phyloP scores from a whole-genome alignment of 1,139 yeast species.

The Protomyces pachydermus region DNA sequence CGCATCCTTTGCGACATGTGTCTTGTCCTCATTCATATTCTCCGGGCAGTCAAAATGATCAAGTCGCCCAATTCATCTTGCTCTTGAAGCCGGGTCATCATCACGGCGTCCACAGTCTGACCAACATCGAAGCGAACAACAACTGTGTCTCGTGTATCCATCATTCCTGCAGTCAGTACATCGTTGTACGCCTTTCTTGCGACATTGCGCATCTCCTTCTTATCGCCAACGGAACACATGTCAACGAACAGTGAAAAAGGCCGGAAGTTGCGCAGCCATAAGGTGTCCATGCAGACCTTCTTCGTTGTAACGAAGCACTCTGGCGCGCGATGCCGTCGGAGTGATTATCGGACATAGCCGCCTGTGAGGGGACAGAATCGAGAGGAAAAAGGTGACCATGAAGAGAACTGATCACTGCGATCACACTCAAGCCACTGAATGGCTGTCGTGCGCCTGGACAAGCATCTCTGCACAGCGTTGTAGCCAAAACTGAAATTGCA shows the following conservation, averaged over 20 bases:
- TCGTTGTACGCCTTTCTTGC: neutral
- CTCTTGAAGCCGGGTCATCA: neutral
- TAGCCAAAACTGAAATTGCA: no score
- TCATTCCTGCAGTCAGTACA: neutral
- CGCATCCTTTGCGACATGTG: neutral
- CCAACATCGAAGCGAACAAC: neutral
- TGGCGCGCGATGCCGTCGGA: no score
- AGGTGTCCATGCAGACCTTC: no score
- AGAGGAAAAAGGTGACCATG: no score
- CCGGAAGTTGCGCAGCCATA: no score
- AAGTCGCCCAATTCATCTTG: neutral
- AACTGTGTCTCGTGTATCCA: neutral
- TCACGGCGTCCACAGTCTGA: neutral
- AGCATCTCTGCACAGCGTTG: no score
- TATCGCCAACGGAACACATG: neutral
- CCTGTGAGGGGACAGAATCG: no score
- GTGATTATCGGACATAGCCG: no score
- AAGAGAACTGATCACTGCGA: no score
- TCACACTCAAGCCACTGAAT: no score
- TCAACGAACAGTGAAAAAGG: neutral
- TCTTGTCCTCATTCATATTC: conserved; percentile 18
- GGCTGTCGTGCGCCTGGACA: no score
- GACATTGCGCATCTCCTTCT: neutral
- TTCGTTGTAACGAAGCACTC: no score
- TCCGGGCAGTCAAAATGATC: conserved; percentile 1